phyloP scores from a whole-genome alignment of 805 yeast genomes.

The Kodamaea neixiangensis region DNA sequence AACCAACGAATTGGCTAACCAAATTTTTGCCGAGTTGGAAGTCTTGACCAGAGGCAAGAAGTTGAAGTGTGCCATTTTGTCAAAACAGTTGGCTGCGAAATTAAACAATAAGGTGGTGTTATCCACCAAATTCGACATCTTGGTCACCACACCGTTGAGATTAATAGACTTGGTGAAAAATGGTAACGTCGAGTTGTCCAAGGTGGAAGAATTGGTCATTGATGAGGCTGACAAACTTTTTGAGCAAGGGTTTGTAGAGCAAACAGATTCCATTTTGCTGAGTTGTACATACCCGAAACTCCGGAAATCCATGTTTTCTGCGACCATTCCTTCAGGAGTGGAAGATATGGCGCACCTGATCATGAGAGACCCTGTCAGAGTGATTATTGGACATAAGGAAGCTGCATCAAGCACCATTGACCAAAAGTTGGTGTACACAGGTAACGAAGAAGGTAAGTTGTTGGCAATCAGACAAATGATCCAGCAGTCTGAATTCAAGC shows the following conservation, averaged over 20 bases:
- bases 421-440: slow-evolving; percentile 82
- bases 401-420: slow-evolving; percentile 85
- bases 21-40: slow-evolving; percentile 70
- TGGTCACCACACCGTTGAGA: slow-evolving; percentile 87
- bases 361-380: slow-evolving; percentile 82
- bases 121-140: slow-evolving; percentile 68
- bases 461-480: slow-evolving; percentile 89
- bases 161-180: slow-evolving; percentile 74
- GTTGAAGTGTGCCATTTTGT: slow-evolving; percentile 62
- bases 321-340: slow-evolving; percentile 91
- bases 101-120: slow-evolving; percentile 60
- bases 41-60: slow-evolving; percentile 58
- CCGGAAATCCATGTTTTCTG: slow-evolving; percentile 84
- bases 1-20: slow-evolving; percentile 90
- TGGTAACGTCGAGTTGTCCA: slow-evolving; percentile 58
- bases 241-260: slow-evolving; percentile 83
- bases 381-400: slow-evolving; percentile 90
- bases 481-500: slow-evolving; percentile 79
- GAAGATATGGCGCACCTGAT: slow-evolving; percentile 85
- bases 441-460: slow-evolving; percentile 93
- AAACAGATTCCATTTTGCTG: slow-evolving; percentile 81
- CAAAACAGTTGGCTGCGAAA: slow-evolving; percentile 71
- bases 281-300: slow-evolving; percentile 53
- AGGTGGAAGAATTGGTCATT: slow-evolving; percentile 74
- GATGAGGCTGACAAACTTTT: slow-evolving; percentile 97